These are phyloP conservation scores for Heritiera fomes DNA, from an alignment of 345 rosid genomes.

Conservation along the genomic window DNA sequence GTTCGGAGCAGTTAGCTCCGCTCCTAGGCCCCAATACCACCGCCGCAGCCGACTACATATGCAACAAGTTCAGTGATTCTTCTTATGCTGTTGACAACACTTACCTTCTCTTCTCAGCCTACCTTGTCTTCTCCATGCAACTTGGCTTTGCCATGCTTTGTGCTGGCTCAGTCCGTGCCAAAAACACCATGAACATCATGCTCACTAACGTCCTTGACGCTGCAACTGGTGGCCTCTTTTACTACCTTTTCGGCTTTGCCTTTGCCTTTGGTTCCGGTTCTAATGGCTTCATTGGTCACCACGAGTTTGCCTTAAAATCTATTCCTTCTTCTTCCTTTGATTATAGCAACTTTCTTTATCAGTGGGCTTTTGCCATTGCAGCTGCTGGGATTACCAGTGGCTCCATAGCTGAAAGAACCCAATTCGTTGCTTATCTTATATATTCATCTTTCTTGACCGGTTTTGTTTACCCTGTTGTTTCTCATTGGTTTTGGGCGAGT, in stretches of 20 bases:
- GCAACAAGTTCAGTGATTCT: constrained; percentile 55
- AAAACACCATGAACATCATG: constrained; percentile 97
- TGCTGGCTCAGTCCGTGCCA: constrained; percentile 93
- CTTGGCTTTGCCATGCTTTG: constrained; percentile 97
- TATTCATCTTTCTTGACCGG: constrained; percentile 87
- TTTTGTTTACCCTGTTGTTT: constrained; percentile 83
- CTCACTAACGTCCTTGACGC: constrained; percentile 94
- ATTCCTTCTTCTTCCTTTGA: constrained; percentile 37
- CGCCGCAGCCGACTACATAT: constrained; percentile 62
- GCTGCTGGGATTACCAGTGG: constrained; percentile 97
- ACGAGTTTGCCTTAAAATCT: constrained; percentile 57
- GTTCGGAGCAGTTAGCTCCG: constrained; percentile 47
- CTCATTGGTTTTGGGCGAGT: constrained; percentile 90
- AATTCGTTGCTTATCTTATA: constrained; percentile 77
- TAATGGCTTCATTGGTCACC: constrained; percentile 77
- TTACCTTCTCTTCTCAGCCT: constrained; percentile 90
- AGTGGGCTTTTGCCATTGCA: constrained; percentile 96
- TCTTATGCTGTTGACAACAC: constrained; percentile 74
- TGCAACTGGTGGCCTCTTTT: constrained; percentile 81
- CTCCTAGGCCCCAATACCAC: constrained; percentile 63
- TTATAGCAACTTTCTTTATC: constrained; percentile 79
- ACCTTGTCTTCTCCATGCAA: constrained; percentile 92
- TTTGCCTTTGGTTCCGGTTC: constrained; percentile 85
- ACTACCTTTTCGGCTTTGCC: constrained; percentile 89
- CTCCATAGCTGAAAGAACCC: constrained; percentile 90